Percentiles rank a stretch among this genome's conserved stretches.
Evolutionary conservation across 106 monocot genomes (phyloP).

Genomic region (Chionographis japonica): DNA sequence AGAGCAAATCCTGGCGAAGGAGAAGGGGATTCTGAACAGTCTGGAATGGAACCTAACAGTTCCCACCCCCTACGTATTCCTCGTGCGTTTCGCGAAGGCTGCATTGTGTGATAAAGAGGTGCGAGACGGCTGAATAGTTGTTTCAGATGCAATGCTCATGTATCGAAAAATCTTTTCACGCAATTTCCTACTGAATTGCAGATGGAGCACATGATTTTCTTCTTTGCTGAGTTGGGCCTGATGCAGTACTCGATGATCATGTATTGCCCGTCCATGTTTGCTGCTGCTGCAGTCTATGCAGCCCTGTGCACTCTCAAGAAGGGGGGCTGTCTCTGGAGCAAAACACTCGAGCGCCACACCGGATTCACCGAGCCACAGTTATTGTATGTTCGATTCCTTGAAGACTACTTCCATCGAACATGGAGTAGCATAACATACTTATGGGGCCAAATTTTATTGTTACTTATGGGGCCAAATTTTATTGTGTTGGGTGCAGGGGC

Average conservation of each 20-base stretch:
- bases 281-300: slow-evolving; percentile 29
- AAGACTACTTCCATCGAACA: too few species aligned
- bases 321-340: slow-evolving; percentile 10
- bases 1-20: slow-evolving; percentile 42
- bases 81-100: slow-evolving; percentile 55
- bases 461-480: too few species aligned
- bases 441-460: not conserved
- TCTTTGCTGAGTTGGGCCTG: slow-evolving; percentile 33
- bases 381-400: not conserved
- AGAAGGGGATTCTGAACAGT: slow-evolving; percentile 56
- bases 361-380: slow-evolving; percentile 13
- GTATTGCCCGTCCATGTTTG: slow-evolving; percentile 22
- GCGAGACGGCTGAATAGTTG: not conserved
- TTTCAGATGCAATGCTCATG: too few species aligned
- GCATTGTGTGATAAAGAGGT: slow-evolving; percentile 47
- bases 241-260: slow-evolving; percentile 20
- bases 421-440: not conserved
- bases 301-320: slow-evolving; percentile 18
- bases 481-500: not conserved
- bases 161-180: too few species aligned
- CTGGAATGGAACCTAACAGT: slow-evolving; percentile 70
- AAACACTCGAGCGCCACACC: slow-evolving; percentile 22
- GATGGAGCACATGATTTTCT: slow-evolving; percentile 40
- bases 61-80: slow-evolving; percentile 64
- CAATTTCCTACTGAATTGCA: not conserved